A percentile compares a stretch with the other conserved stretches of the same genome.
phyloP scores from a whole-genome alignment of 2,329 filamentous ascomycete species.

The Didymosphaeria variabile region DNA sequence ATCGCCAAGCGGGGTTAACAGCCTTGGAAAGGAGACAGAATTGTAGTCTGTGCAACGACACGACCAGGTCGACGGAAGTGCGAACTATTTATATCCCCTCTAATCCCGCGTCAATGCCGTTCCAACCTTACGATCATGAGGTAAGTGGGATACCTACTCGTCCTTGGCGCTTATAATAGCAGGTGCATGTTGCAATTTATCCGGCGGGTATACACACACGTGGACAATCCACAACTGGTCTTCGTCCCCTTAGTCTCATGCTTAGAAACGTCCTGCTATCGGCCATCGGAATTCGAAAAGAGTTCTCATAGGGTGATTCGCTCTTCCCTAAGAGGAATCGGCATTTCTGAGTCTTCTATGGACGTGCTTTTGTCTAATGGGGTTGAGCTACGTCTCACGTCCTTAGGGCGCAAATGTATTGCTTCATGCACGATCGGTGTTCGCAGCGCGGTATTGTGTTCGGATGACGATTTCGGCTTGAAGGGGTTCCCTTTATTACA shows the following conservation, averaged over 20 bases:
- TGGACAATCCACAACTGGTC: background rate
- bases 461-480: background rate
- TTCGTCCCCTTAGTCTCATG: background rate
- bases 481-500: background rate
- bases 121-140: background rate
- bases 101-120: slow-evolving; percentile 4
- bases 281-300: background rate
- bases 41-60: background rate
- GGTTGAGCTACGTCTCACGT: background rate
- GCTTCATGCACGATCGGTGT: slow-evolving; percentile 2
- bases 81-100: slow-evolving; percentile 2
- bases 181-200: slow-evolving; percentile 9
- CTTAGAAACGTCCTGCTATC: background rate
- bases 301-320: background rate
- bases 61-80: background rate
- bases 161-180: slow-evolving; percentile 14
- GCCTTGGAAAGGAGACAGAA: background rate
- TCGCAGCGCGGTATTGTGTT: background rate
- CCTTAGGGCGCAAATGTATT: background rate
- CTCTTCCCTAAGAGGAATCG: background rate
- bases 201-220: slow-evolving; percentile 4
- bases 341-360: background rate
- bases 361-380: background rate
- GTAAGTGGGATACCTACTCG: background rate
- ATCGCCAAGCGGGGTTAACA: background rate